These are phyloP conservation scores for Microstroma glucosiphilum DNA, from an alignment of 1,284 basidiomycete genomes.

Conservation along the genomic window DNA sequence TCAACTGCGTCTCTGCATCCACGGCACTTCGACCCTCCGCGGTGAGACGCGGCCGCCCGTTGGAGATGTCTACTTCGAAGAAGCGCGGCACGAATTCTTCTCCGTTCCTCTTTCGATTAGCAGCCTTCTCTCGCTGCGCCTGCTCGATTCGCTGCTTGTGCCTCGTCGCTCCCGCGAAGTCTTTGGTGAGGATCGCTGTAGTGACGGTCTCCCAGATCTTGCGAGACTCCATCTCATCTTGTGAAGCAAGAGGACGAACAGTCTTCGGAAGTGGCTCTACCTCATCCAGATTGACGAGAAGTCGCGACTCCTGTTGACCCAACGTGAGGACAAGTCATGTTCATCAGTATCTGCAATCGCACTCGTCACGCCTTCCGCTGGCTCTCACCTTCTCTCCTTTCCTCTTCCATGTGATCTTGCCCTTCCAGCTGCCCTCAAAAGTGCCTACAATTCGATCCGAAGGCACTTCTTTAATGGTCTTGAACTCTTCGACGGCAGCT, in stretches of 20 bases:
- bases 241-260: slow-evolving; percentile 73
- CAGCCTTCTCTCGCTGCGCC: slow-evolving; percentile 35
- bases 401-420: slow-evolving; percentile 71
- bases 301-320: slow-evolving; percentile 59
- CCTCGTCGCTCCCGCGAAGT: slow-evolving; percentile 58
- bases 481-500: slow-evolving; percentile 59
- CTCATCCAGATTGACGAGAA: slow-evolving; percentile 70
- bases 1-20: slow-evolving; percentile 39
- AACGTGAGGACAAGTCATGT: background rate
- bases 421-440: slow-evolving; percentile 84
- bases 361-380: slow-evolving; percentile 7
- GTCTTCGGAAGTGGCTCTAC: slow-evolving; percentile 73
- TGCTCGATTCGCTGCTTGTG: slow-evolving; percentile 46
- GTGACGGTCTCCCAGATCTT: slow-evolving; percentile 78
- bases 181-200: slow-evolving; percentile 66
- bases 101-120: slow-evolving; percentile 34
- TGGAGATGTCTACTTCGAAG: slow-evolving; percentile 67
- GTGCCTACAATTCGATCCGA: slow-evolving; percentile 68
- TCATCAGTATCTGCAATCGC: background rate
- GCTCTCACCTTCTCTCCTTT: slow-evolving; percentile 58
- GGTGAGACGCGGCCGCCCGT: slow-evolving; percentile 71
- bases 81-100: slow-evolving; percentile 65
- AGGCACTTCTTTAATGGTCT: slow-evolving; percentile 83
- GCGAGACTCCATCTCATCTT: slow-evolving; percentile 74
- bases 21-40: slow-evolving; percentile 50